Percentiles rank a stretch among this genome's conserved stretches.
Evolutionary conservation across 768 basidiomycete genomes (phyloP).

Genomic region (Pisolithus tinctorius): DNA sequence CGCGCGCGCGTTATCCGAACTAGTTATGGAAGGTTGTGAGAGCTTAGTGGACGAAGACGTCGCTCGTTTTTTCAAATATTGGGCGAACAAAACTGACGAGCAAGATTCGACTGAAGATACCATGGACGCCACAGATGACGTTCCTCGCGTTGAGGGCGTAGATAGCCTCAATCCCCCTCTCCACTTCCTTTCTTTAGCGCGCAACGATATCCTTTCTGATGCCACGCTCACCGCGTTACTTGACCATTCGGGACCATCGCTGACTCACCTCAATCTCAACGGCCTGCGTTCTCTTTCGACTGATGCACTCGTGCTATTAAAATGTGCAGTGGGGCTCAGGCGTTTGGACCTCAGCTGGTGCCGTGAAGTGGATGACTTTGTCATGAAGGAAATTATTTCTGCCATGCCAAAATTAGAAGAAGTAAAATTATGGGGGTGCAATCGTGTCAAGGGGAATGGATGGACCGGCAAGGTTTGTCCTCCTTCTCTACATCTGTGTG

Average conservation of each 20-base stretch:
- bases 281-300: slow-evolving; percentile 61
- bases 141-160: neutral
- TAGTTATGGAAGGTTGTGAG: slow-evolving; percentile 50
- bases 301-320: slow-evolving; percentile 36
- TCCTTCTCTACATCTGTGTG: neutral
- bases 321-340: slow-evolving; percentile 36
- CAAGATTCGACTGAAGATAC: slow-evolving; percentile 9
- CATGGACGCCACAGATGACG: slow-evolving; percentile 17
- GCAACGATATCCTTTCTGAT: slow-evolving; percentile 49
- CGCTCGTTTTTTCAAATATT: slow-evolving; percentile 56
- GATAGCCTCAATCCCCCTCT: slow-evolving; percentile 40
- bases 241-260: slow-evolving; percentile 51
- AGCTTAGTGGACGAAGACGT: slow-evolving; percentile 69
- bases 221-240: slow-evolving; percentile 58
- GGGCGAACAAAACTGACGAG: slow-evolving; percentile 26
- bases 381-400: slow-evolving; percentile 62
- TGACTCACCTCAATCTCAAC: slow-evolving; percentile 66
- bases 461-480: slow-evolving; percentile 38
- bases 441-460: slow-evolving; percentile 38
- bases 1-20: slow-evolving; percentile 38
- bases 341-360: slow-evolving; percentile 83
- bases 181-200: slow-evolving; percentile 48
- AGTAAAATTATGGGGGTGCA: slow-evolving; percentile 53
- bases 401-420: slow-evolving; percentile 34
- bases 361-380: slow-evolving; percentile 74